These are phyloP conservation scores for Lasiosphaeria hispida DNA, from an alignment of 495 filamentous ascomycete species.

Conservation along the genomic window DNA sequence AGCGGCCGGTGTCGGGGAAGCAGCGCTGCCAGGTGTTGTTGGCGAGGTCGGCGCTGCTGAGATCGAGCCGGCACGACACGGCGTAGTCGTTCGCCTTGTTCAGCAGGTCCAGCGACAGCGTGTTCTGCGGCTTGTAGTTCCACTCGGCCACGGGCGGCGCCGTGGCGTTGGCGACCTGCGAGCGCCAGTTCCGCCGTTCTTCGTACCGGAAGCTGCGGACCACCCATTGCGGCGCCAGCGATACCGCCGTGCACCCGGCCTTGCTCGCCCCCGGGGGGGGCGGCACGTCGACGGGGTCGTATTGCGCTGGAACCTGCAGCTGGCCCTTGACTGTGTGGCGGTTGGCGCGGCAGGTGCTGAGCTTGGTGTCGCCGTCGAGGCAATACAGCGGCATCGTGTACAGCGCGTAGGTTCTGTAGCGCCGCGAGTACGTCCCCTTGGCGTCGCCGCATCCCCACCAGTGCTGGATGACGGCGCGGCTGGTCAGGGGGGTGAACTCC, in stretches of 20 bases:
- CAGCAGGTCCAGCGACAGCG: not conserved
- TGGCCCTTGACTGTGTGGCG: not conserved
- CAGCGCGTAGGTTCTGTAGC: not conserved
- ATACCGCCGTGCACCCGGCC: not conserved
- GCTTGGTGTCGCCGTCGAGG: not conserved
- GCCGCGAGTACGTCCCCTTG: not conserved
- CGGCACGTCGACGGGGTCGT: not conserved
- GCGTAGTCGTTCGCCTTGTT: slow-evolving; percentile 1
- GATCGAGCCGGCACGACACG: not conserved
- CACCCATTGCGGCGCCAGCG: not conserved
- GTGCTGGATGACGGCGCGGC: not conserved
- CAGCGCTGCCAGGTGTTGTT: not conserved
- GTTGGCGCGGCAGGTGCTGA: slow-evolving; percentile 1
- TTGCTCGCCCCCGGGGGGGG: not conserved
- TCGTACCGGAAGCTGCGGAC: slow-evolving; percentile 4
- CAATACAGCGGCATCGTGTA: slow-evolving; percentile 2
- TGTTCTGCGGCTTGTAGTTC: not conserved
- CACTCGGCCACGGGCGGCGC: not conserved
- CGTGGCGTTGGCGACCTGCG: not conserved
- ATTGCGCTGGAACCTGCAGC: not conserved
- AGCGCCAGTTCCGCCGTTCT: not conserved
- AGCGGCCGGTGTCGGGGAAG: too few relatives aligned
- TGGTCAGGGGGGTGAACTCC: not conserved
- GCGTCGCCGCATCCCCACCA: not conserved
- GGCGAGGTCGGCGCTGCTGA: not conserved